phyloP scores from a whole-genome alignment of 75 land plant genomes.

The Gnetum montanum region DNA sequence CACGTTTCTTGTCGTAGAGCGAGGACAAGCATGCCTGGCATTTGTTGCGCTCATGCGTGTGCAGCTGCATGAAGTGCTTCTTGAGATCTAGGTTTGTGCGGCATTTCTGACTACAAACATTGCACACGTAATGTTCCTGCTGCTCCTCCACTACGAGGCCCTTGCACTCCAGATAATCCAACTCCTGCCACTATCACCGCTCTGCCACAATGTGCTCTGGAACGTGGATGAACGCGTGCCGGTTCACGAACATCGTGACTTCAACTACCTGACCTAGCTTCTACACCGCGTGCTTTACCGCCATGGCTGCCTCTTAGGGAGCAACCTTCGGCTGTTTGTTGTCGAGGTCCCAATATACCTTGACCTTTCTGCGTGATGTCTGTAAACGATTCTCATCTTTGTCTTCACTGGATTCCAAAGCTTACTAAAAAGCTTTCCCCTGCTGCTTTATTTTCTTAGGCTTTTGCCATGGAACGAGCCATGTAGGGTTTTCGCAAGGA shows the following conservation, averaged over 20 bases:
- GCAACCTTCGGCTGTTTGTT: conserved; percentile 79
- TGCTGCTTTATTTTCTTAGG: no score
- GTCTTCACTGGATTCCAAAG: no score
- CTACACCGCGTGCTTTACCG: conserved; percentile 35
- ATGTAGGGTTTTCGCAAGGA: no score
- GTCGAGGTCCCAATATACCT: conserved; percentile 80
- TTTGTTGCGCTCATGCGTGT: conserved; percentile 68
- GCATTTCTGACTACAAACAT: conserved; percentile 68
- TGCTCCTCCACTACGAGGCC: conserved; percentile 39
- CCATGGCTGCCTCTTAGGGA: conserved; percentile 60
- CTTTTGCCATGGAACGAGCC: no score
- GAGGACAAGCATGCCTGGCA: conserved; percentile 43
- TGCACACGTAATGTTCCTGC: conserved; percentile 42
- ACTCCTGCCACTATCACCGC: conserved; percentile 40
- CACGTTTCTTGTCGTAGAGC: conserved; percentile 64
- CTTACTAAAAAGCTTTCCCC: no score
- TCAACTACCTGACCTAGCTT: conserved; percentile 51
- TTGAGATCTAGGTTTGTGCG: conserved; percentile 48
- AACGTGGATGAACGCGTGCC: conserved; percentile 73
- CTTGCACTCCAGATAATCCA: conserved; percentile 53
- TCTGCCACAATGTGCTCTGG: conserved; percentile 63
- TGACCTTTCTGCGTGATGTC: conserved; percentile 54
- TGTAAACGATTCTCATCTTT: no score
- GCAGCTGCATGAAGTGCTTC: conserved; percentile 73
- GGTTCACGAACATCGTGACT: conserved; percentile 65